phyloP scores from a whole-genome alignment of 2,329 filamentous ascomycete genomes.

The Zymoseptoria passerinii region DNA sequence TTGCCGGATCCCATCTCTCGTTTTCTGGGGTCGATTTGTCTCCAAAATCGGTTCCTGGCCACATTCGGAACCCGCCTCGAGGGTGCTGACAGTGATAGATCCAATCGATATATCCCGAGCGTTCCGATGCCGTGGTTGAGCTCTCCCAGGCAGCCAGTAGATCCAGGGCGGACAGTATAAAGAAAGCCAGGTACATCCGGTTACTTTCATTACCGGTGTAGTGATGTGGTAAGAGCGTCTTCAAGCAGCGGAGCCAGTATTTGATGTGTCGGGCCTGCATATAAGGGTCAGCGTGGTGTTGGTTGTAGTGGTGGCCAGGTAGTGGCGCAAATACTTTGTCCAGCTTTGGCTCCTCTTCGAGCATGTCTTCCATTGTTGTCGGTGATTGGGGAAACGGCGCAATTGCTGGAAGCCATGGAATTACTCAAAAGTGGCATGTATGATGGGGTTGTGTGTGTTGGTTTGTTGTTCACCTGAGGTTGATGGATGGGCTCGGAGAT shows the following conservation, averaged over 20 bases:
- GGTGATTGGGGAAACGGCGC: not conserved
- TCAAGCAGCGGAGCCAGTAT: slow-evolving; percentile 88
- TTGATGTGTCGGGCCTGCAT: slow-evolving; percentile 54
- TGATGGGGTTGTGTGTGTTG: not conserved
- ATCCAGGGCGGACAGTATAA: slow-evolving; percentile 79
- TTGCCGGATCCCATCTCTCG: slow-evolving; percentile 62
- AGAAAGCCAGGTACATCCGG: slow-evolving; percentile 81
- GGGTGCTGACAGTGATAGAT: slow-evolving; percentile 80
- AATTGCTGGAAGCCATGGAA: not conserved
- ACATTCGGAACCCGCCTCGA: slow-evolving; percentile 79
- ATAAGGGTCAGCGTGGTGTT: not conserved
- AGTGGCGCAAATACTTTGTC: slow-evolving; percentile 5
- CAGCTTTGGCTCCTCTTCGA: slow-evolving; percentile 9
- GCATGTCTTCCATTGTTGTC: slow-evolving; percentile 5
- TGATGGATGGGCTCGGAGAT: not conserved
- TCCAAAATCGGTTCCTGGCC: slow-evolving; percentile 58
- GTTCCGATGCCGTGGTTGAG: slow-evolving; percentile 46
- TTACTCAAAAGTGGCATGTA: not conserved
- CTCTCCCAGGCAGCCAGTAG: slow-evolving; percentile 59
- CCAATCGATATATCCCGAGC: slow-evolving; percentile 58
- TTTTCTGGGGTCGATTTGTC: slow-evolving; percentile 43
- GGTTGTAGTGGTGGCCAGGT: not conserved
- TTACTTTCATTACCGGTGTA: slow-evolving; percentile 88
- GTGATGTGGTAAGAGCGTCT: slow-evolving; percentile 66
- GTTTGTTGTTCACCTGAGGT: not conserved